A percentile compares a stretch with the other conserved stretches of the same genome.
Evolutionary conservation across 805 yeast genomes (phyloP).

Genomic region (Teunomyces panamensis): DNA sequence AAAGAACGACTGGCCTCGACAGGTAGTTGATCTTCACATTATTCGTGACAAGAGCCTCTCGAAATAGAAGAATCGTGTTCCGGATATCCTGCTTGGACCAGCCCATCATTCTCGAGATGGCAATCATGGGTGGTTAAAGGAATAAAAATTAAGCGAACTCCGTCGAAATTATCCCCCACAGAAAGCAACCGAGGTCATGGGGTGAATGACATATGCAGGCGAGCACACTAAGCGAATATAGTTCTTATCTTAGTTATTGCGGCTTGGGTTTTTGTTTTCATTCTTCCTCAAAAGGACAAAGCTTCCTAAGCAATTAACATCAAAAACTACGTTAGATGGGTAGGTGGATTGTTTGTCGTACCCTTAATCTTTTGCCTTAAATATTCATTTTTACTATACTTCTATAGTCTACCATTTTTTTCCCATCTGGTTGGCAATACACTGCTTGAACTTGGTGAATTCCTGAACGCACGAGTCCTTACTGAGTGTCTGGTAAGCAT

Average conservation of each 20-base stretch:
- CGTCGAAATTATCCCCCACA: neutral
- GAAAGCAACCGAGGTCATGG: neutral
- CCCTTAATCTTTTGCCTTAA: neutral
- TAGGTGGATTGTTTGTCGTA: neutral
- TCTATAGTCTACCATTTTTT: constrained; percentile 15
- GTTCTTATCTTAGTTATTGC: neutral
- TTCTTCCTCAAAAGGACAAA: too few relatives aligned
- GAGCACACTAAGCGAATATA: neutral
- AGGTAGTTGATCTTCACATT: constrained; percentile 38
- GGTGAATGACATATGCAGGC: neutral
- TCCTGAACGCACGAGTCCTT: constrained; percentile 54
- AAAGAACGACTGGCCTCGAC: constrained; percentile 41
- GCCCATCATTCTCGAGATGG: constrained; percentile 30
- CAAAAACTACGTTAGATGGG: too few relatives aligned
- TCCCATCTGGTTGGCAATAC: constrained; percentile 41
- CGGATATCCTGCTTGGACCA: constrained; percentile 33
- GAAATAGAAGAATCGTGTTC: constrained; percentile 30
- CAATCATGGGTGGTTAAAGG: constrained; percentile 23
- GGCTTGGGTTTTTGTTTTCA: too few relatives aligned
- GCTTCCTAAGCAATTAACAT: too few relatives aligned
- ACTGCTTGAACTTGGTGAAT: constrained; percentile 46
- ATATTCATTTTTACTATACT: neutral
- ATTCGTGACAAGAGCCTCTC: constrained; percentile 37
- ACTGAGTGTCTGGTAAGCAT: constrained; percentile 47
- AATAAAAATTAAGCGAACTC: neutral